phyloP scores from a whole-genome alignment of 106 monocot species.

The Dactylorhiza incarnata region DNA sequence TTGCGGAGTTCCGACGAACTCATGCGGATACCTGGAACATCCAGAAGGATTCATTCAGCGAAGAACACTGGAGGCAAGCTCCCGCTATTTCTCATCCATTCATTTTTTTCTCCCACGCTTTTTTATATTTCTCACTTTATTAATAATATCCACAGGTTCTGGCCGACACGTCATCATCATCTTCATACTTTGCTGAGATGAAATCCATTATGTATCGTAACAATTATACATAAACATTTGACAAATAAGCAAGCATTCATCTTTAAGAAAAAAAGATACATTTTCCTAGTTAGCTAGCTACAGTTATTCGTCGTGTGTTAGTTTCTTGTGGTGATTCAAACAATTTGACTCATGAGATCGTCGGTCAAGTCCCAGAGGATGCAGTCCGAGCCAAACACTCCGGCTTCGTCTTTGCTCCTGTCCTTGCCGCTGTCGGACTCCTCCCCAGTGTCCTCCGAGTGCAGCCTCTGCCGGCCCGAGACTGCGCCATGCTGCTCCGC shows the following conservation, averaged over 20 bases:
- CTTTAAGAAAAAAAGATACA: neutral
- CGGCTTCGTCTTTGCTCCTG: slow-evolving; percentile 13
- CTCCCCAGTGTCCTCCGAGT: slow-evolving; percentile 25
- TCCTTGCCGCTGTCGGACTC: slow-evolving; percentile 21
- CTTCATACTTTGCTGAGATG: slow-evolving; percentile 83
- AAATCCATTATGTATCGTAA: neutral
- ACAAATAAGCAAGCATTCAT: slow-evolving; percentile 1
- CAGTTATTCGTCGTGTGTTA: neutral
- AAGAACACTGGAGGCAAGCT: slow-evolving; percentile 91
- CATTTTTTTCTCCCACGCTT: neutral
- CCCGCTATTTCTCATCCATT: neutral
- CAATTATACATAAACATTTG: neutral
- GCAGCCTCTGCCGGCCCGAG: neutral
- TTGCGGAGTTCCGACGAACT: slow-evolving; percentile 92
- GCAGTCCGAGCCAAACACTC: slow-evolving; percentile 44
- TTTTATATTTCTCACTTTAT: neutral
- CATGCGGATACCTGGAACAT: slow-evolving; percentile 99
- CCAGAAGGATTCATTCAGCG: slow-evolving; percentile 82
- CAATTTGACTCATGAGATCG: slow-evolving; percentile 57
- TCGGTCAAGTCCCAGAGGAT: slow-evolving; percentile 85
- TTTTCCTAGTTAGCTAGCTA: too few species aligned
- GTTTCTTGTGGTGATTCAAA: slow-evolving; percentile 7
- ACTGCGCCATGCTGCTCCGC: neutral
- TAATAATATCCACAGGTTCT: slow-evolving; percentile 52
- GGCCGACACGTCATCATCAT: slow-evolving; percentile 83